These are phyloP conservation scores for Pseudohyphozyma bogoriensis DNA, from an alignment of 768 basidiomycete genomes.

Conservation along the genomic window DNA sequence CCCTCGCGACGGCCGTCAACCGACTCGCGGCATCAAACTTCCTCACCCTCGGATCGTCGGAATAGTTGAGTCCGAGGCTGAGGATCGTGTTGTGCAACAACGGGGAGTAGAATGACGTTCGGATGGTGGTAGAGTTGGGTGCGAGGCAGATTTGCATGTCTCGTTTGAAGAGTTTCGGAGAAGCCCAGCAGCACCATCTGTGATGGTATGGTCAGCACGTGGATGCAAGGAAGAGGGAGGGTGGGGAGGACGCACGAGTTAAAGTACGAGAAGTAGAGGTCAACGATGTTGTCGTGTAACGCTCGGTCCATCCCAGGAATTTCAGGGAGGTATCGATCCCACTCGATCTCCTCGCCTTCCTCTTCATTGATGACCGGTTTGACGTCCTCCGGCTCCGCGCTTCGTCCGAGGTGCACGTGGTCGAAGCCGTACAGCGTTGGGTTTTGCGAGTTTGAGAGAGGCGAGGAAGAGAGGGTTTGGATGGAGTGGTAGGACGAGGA, in stretches of 20 bases:
- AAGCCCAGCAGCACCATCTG: conserved; percentile 11
- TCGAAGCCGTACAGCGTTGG: neutral
- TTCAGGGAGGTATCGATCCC: conserved; percentile 13
- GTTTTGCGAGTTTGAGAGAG: too few species aligned
- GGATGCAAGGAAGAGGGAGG: neutral
- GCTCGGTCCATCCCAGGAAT: conserved; percentile 3
- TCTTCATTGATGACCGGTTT: too few species aligned
- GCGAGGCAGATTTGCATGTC: conserved; percentile 2
- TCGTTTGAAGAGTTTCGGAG: conserved; percentile 3
- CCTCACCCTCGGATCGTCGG: conserved; percentile 1
- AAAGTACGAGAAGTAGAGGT: conserved; percentile 22
- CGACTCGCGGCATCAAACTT: neutral
- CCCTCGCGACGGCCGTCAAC: conserved; percentile 5
- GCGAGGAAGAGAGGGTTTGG: neutral
- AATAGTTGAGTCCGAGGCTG: conserved; percentile 13
- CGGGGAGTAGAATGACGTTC: conserved; percentile 17
- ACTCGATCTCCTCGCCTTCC: conserved; percentile 3
- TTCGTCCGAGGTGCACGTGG: neutral
- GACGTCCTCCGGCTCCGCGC: neutral
- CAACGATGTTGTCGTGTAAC: conserved; percentile 17
- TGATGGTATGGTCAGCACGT: neutral
- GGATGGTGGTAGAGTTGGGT: neutral
- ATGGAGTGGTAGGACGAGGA: neutral
- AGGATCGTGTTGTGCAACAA: conserved; percentile 26
- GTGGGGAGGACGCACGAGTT: neutral